Evolutionary conservation across 2,329 filamentous ascomycete genomes (phyloP), one percentile per base, ranked within the genome.

Genomic region (Fusarium domesticum): DNA sequence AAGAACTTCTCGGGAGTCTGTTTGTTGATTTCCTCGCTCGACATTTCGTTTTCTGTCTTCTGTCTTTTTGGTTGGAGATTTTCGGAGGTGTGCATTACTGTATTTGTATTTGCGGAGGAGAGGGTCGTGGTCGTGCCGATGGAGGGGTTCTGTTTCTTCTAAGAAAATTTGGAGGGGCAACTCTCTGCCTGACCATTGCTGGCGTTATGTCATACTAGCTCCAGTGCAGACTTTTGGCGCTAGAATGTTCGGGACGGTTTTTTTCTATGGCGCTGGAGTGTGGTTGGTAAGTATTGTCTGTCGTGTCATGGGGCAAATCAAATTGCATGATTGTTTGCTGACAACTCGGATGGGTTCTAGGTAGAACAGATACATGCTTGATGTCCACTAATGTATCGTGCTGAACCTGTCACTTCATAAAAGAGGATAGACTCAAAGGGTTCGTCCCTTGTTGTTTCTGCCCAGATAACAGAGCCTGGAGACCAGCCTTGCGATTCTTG

Each of bases 401-500:
- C 19, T 23, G 18, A 12, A 3, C 33, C 19, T 25, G 35, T 60
- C 42, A 67, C 47, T 65, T 64, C 70, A 77, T 73, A 50, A 81
- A 81, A 59, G 80, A 75, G 20, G 75, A 69, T n/a, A 83, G 70
- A 48, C 74, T 80, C 20, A 82, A 62, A 57, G 69, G 47, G 32
- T 59, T 68, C 11, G 69, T 57, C 5, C 68, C 57, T 56, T 70
- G 71, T 39, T 71, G 70, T 57, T 70, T 71, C 51, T 80, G 77
- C 37, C 74, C 62, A 5, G 67, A 73, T n/a, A 87, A 68, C 32
- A 87, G 62, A 39, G 82, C 81, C 60, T 84, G 79, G n/a, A 87
- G 68, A 1, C 80, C 81, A 25, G 80, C 77, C 64, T 85, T 87
- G 47, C 81, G 72, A 48, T 70, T 77, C 66, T 82, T 85, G 23